phyloP scores from a whole-genome alignment of 176 grass and related monocot genomes.

The Musa schizocarpa region DNA sequence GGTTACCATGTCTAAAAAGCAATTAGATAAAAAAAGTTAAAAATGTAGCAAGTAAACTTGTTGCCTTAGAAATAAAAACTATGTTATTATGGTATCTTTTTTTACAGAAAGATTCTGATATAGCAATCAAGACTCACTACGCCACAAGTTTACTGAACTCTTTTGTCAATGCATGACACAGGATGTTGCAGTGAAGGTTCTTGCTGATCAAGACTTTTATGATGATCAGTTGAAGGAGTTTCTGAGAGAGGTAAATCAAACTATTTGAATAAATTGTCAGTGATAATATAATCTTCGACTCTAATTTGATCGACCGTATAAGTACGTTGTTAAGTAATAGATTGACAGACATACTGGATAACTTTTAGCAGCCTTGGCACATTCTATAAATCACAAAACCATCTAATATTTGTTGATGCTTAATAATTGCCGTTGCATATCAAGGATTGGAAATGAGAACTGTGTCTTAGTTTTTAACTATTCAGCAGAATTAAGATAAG shows the following conservation, averaged over 20 bases:
- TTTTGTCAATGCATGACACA: slow-evolving; percentile 10
- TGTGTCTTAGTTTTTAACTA: background rate
- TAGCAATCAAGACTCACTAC: background rate
- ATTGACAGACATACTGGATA: no score
- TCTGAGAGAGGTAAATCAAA: slow-evolving; percentile 56
- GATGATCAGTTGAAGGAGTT: slow-evolving; percentile 77
- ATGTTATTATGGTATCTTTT: background rate
- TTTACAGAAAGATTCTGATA: no score
- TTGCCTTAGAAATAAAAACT: background rate
- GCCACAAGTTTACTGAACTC: background rate
- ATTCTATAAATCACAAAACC: no score
- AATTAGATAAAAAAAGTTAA: no score
- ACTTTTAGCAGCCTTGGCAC: no score
- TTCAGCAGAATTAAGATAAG: background rate
- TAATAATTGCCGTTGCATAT: background rate
- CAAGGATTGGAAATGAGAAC: background rate
- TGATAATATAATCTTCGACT: background rate
- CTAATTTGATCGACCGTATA: background rate
- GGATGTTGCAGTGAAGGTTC: slow-evolving; percentile 96
- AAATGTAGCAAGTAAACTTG: no score
- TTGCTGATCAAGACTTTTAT: slow-evolving; percentile 57
- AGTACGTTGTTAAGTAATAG: no score
- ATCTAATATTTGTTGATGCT: no score
- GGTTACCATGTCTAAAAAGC: no score
- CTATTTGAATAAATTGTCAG: background rate